A percentile compares a stretch with the other conserved stretches of the same genome.
phyloP scores from a whole-genome alignment of 2,329 filamentous ascomycete species.

The Herpomyces periplanetae region DNA sequence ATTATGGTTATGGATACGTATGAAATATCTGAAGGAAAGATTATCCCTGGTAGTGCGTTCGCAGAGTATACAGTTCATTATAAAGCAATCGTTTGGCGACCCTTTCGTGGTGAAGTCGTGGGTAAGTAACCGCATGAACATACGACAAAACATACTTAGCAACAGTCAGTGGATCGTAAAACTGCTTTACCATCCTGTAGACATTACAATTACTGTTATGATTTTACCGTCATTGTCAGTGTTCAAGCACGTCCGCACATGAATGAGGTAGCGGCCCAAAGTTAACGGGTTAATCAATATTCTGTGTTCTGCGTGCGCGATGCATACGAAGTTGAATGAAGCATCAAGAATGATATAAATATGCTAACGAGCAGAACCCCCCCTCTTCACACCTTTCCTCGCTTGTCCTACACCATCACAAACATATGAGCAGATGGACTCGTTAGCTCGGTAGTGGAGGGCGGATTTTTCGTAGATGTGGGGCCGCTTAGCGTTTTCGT shows the following conservation, averaged over 20 bases:
- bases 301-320: too few species aligned
- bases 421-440: conserved; percentile 53
- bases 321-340: too few species aligned
- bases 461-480: conserved; percentile 59
- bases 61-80: conserved; percentile 86
- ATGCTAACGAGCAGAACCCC: too few species aligned
- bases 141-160: conserved; percentile 1
- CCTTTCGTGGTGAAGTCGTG: conserved; percentile 92
- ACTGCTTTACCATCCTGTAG: conserved; percentile 1
- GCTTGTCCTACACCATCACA: too few species aligned
- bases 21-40: conserved; percentile 66
- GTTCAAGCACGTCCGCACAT: conserved; percentile 4
- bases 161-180: background rate
- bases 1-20: conserved; percentile 92
- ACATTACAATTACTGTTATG: conserved; percentile 1
- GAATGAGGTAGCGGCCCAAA: too few species aligned
- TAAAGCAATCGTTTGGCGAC: conserved; percentile 81
- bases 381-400: too few species aligned
- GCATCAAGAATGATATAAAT: too few species aligned
- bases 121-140: conserved; percentile 7
- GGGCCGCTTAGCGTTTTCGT: conserved; percentile 43
- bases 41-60: conserved; percentile 58
- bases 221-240: conserved; percentile 2
- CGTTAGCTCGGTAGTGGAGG: conserved; percentile 56
- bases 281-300: too few species aligned